Percentiles rank a stretch among this genome's conserved stretches.
phyloP scores from a whole-genome alignment of 345 rosid genomes.

The Anacardium occidentale region DNA sequence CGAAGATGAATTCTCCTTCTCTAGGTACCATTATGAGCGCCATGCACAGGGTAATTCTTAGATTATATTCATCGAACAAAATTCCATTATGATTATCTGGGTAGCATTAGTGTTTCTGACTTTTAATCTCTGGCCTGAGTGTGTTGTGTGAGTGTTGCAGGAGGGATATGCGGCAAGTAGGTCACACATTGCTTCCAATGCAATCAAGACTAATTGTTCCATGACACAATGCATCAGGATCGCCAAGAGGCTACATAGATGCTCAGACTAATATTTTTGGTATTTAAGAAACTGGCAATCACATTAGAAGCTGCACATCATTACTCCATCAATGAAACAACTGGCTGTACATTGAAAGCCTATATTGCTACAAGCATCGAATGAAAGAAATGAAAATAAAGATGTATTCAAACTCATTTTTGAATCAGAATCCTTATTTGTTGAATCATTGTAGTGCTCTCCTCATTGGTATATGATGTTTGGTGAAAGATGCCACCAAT shows the following conservation, averaged over 20 bases:
- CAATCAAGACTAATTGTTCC: conserved; percentile 70
- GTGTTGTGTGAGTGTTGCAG: conserved; percentile 36
- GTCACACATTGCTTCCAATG: conserved; percentile 72
- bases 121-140: not conserved
- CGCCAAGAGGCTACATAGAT: conserved; percentile 39
- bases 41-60: conserved; percentile 44
- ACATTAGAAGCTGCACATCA: not conserved
- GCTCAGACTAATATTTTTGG: not conserved
- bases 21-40: conserved; percentile 53
- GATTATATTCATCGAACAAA: not conserved
- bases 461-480: no score
- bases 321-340: no score
- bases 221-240: conserved; percentile 57
- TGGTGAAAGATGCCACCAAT: no score
- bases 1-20: conserved; percentile 73
- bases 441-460: no score
- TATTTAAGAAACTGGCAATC: not conserved
- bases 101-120: not conserved
- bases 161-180: conserved; percentile 76
- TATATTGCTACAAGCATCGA: no score
- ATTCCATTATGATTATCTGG: no score
- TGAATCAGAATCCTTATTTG: no score
- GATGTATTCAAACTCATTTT: no score
- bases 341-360: no score
- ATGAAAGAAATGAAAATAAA: no score